Evolutionary conservation across 75 land plant species (phyloP), one percentile per base, ranked within the genome.

Genomic region (Sequoia sempervirens): DNA sequence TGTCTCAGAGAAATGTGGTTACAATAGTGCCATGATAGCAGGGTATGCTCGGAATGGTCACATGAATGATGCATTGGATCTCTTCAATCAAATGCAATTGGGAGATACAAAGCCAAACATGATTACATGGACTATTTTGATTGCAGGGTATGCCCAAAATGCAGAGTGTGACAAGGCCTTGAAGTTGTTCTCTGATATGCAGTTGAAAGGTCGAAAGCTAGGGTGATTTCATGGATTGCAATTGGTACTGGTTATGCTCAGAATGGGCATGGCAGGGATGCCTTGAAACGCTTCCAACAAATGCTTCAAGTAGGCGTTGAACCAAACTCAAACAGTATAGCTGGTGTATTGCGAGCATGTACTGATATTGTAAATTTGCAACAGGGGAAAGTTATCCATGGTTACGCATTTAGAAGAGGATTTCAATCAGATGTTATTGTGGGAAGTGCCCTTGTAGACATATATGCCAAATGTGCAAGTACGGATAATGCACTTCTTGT

Each of bases 91-190:
- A 85, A 95, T 95, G 95, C 81, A 82, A 69, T 46, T 75, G 11
- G 80, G 56, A 17, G 93, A 87, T 73, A 50, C 88, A 23, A 81
- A 82, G 75, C 90, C 86, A 14, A 89, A 94, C 61, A 37, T 74
- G 64, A 58, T 82, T 82, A 90, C 45, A 53, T 69, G 50, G 88
- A 88, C 75, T 84, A 93, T 38, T 46, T 90, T 28, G 87, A 20
- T 93, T 23, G 92, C 90, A 76, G 90, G 92, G 93, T 93, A 90
- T 92, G 93, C 92, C 50, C 90, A 90, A 80, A 81, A 89, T 85
- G 95, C 85, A 86, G 45, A 75, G 82, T 38, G 80, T 92, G 79
- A 53, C 13, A 80, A 50, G 18, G 70, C 92, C 14, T 93, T 93
- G 64, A 58, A 13, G 54, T 53, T 58, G 64, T 58, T 58, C 64